A percentile compares a stretch with the other conserved stretches of the same genome.
Evolutionary conservation across 768 basidiomycete species (phyloP).

Genomic region (Phanerodontia chrysosporium): DNA sequence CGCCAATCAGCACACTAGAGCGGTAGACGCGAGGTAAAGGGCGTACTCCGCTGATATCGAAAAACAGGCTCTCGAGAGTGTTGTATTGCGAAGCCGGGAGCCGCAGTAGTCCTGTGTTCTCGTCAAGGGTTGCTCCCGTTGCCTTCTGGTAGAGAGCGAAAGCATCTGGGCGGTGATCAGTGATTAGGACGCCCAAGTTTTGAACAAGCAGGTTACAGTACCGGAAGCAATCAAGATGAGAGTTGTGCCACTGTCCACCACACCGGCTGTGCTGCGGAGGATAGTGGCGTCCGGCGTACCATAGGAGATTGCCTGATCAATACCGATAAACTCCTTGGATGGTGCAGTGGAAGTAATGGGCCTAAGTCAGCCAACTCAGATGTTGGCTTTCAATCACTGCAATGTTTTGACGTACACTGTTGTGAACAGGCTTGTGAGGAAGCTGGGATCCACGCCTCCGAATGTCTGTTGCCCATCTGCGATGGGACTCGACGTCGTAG

Average conservation of each 20-base stretch:
- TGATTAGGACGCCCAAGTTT: conserved; percentile 11
- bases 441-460: conserved; percentile 9
- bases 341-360: conserved; percentile 7
- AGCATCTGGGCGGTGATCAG: conserved; percentile 14
- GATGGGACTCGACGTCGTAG: conserved; percentile 30
- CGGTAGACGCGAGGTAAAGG: neutral
- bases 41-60: conserved; percentile 22
- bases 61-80: conserved; percentile 22
- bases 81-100: conserved; percentile 24
- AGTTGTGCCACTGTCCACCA: conserved; percentile 30
- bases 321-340: conserved; percentile 6
- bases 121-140: conserved; percentile 27
- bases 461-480: conserved; percentile 19
- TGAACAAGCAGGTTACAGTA: conserved; percentile 10
- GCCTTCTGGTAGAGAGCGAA: conserved; percentile 18
- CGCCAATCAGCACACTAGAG: neutral
- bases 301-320: conserved; percentile 9
- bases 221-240: conserved; percentile 24
- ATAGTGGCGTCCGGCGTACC: conserved; percentile 20
- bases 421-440: conserved; percentile 17
- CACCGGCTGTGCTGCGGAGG: conserved; percentile 15
- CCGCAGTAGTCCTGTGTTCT: conserved; percentile 26
- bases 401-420: conserved; percentile 17
- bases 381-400: conserved; percentile 10
- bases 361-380: neutral